Evolutionary conservation across 495 filamentous ascomycete genomes (phyloP).

Genomic region (Tuber melanosporum): DNA sequence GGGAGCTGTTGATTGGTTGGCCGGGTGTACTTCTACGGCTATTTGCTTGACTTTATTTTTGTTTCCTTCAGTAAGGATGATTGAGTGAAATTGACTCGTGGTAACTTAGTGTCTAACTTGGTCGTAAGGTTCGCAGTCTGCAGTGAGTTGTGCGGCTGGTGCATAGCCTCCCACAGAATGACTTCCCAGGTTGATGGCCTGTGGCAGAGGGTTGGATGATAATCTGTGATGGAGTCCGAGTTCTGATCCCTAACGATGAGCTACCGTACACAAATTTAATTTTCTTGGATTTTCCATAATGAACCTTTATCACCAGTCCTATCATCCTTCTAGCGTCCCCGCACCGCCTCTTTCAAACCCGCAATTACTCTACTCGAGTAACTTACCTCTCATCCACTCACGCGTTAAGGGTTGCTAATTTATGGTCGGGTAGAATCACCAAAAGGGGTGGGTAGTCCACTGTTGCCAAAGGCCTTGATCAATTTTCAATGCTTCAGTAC

Average conservation of each 20-base stretch:
- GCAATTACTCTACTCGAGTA: background rate
- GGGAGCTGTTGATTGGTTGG: background rate
- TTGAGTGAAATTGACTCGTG: background rate
- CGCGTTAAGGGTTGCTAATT: background rate
- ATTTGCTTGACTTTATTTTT: background rate
- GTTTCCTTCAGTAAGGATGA: background rate
- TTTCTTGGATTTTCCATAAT: background rate
- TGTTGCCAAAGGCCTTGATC: background rate
- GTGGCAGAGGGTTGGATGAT: background rate
- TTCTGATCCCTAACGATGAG: background rate
- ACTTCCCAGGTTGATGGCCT: background rate
- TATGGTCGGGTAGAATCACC: background rate
- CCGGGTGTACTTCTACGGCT: background rate
- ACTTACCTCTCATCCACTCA: background rate
- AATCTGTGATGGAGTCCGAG: background rate
- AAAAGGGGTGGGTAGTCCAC: background rate
- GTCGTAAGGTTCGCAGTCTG: background rate
- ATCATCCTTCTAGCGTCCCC: background rate
- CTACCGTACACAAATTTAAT: background rate
- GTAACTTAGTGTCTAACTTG: background rate
- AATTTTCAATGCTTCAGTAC: background rate
- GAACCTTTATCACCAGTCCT: background rate
- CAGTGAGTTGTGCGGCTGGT: background rate
- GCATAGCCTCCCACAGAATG: background rate
- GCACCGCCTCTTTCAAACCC: background rate